Base-by-base conservation (phyloP, 1,139 yeast species). In the Pneumocystis oryctolagi region DNA sequence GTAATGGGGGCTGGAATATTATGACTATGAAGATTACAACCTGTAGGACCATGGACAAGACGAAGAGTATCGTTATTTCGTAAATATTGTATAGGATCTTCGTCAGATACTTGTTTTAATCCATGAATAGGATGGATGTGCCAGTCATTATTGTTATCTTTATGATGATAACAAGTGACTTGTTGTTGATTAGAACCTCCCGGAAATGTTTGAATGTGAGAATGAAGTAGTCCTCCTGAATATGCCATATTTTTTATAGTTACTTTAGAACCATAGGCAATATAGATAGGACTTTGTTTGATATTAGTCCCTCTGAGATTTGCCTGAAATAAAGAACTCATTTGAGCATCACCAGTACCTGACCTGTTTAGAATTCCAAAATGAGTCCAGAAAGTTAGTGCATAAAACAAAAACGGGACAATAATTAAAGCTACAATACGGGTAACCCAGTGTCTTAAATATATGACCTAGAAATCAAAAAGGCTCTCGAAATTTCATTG, bases 251-350 rank as follows among this genome's bases (percentile, higher is more conserved):
- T 88, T 75, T 89, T 92, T 66, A 92, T 73, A 4, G 97, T 88
- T 64, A 88, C 80, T 40, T 79, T 74, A 1, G 97, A 89, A 56
- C 89, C 90, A 64, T 87, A 77, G 56, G 95, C 83, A 61, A 92
- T 79, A 69, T 90, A 96, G 74, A 96, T 79, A 68, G 98, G 95
- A 34, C 97, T 97, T 64, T 84, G 83, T 64, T 84, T 87, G 66
- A 90, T 84, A 65, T 82, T 83, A 42, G 92, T 83, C 55, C 96
- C 96, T 59, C 78, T 76, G 71, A 92, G 80, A 73, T 89, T 87
- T 63, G 98, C 98, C 77, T 92, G 98, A 82, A 92, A 92, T 68
- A 94, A 79, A 0, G 97, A 89, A 20, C 96, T 87, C 98, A 94
- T 94, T 71, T 87, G 87, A 61, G 96, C 94, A 73, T 92, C 97